A percentile compares a stretch with the other conserved stretches of the same genome.
phyloP scores from a whole-genome alignment of 2,329 filamentous ascomycete genomes.

The Alternaria gansuensis region DNA sequence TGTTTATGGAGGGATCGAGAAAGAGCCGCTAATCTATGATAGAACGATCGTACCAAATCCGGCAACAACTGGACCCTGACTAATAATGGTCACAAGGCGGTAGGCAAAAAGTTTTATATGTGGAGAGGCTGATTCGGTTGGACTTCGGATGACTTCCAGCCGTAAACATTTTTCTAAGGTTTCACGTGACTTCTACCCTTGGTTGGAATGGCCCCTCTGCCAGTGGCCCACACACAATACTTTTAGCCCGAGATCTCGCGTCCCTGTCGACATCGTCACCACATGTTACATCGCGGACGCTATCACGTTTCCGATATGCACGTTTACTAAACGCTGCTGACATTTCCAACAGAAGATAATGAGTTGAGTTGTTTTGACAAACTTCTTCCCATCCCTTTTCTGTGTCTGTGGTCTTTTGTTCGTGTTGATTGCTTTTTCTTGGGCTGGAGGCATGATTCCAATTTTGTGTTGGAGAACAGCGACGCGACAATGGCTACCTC shows the following conservation, averaged over 20 bases:
- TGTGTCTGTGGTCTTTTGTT: background rate
- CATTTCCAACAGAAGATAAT: conserved; percentile 7
- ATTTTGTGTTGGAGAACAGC: conserved; percentile 13
- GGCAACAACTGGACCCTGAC: conserved; percentile 12
- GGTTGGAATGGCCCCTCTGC: too few species aligned
- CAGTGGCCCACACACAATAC: too few species aligned
- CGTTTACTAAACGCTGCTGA: conserved; percentile 7
- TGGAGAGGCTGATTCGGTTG: too few species aligned
- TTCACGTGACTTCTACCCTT: too few species aligned
- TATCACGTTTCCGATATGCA: conserved; percentile 44
- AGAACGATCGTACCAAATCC: conserved; percentile 17
- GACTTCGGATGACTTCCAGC: too few species aligned
- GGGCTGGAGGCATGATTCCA: conserved; percentile 35
- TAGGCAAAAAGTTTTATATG: too few species aligned
- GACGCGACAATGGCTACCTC: conserved; percentile 47
- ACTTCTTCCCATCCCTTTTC: conserved; percentile 4
- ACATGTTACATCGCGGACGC: conserved; percentile 41
- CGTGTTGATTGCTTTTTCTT: background rate
- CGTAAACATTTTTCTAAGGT: too few species aligned
- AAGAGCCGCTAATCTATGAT: conserved; percentile 20
- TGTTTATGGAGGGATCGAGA: conserved; percentile 25
- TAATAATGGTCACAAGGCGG: too few species aligned
- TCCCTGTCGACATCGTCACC: conserved; percentile 45
- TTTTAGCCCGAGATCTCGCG: conserved; percentile 31
- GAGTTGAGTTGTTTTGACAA: background rate